Evolutionary conservation across 305 asterid genomes (phyloP).

Genomic region (Nicotiana rustica): DNA sequence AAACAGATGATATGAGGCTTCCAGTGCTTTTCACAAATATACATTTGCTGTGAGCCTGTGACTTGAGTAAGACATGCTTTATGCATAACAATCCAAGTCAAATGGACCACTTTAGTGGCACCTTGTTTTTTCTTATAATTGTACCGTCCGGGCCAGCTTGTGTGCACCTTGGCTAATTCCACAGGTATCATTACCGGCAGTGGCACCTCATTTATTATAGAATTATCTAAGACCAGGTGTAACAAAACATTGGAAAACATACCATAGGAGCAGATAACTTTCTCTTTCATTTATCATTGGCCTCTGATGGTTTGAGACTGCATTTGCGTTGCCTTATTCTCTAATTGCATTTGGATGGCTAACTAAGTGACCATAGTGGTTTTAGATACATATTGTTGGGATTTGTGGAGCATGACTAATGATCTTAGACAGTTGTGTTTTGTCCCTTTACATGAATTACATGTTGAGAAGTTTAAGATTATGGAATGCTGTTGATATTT

Average conservation of each 20-base stretch:
- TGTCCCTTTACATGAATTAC: neutral
- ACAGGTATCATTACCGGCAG: no score
- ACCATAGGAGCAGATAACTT: neutral
- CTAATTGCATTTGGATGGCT: neutral
- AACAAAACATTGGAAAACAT: neutral
- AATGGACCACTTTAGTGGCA: neutral
- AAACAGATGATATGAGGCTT: neutral
- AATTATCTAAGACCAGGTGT: neutral
- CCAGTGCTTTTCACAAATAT: neutral
- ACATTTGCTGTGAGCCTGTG: neutral
- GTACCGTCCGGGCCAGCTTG: no score
- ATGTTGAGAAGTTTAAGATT: constrained; percentile 11
- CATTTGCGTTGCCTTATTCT: neutral
- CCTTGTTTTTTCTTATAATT: neutral
- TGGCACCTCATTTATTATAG: neutral
- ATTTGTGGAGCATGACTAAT: neutral
- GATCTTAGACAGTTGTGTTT: neutral
- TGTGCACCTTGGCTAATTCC: no score
- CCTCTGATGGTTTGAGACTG: neutral
- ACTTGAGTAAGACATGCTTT: neutral
- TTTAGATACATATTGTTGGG: neutral
- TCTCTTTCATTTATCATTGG: neutral
- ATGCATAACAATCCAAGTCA: neutral
- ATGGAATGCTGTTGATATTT: neutral
- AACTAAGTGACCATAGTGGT: neutral